Evolutionary conservation across 2,329 filamentous ascomycete species (phyloP).

Genomic region (Pseudogymnoascus sp.): DNA sequence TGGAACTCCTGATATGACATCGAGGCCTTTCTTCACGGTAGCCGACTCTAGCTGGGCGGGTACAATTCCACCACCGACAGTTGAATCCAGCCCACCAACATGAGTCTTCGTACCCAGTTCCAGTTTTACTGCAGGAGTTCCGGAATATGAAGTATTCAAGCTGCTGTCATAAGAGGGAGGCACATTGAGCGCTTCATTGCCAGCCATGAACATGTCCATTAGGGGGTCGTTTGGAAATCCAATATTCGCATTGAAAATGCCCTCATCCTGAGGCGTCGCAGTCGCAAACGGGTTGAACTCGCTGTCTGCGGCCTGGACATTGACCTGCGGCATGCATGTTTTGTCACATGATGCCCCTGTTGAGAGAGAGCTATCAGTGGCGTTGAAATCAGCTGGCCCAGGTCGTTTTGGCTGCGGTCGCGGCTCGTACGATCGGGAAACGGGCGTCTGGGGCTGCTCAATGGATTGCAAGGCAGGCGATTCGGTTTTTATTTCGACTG

Average conservation of each 20-base stretch:
- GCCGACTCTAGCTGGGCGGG: not conserved
- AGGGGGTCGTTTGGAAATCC: not conserved
- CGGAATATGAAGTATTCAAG: not conserved
- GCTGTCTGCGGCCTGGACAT: not conserved
- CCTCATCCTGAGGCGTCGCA: not conserved
- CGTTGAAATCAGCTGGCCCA: not conserved
- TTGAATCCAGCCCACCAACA: not conserved
- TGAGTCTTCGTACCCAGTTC: not conserved
- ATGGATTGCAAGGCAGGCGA: not conserved
- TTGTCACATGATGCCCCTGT: not conserved
- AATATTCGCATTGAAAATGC: not conserved
- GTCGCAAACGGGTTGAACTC: conserved; percentile 2
- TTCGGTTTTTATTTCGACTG: conserved; percentile 1
- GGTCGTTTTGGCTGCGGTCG: not conserved
- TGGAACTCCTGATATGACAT: not conserved
- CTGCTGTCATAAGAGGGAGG: not conserved
- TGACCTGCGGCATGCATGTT: not conserved
- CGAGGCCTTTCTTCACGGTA: not conserved
- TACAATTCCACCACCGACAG: not conserved
- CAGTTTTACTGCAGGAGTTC: not conserved
- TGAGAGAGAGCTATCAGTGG: not conserved
- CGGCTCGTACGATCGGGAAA: not conserved
- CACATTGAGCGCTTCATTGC: not conserved
- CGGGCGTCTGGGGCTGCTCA: not conserved
- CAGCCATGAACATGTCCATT: not conserved